These are phyloP conservation scores for Fusarium nodosum DNA, from an alignment of 2,329 filamentous ascomycete species.

Conservation along the genomic window DNA sequence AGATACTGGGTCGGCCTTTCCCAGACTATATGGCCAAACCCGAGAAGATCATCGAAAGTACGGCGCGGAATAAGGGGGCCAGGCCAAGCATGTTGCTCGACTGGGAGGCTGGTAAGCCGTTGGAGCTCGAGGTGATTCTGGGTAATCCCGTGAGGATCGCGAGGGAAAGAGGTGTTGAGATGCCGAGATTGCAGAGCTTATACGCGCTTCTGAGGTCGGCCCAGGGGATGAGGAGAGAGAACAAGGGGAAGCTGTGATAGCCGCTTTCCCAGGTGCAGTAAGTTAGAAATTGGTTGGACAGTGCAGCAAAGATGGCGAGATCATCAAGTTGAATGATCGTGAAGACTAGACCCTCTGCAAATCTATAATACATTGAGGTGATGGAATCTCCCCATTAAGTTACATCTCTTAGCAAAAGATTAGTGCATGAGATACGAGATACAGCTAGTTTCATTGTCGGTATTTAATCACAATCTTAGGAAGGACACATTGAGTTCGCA, in stretches of 20 bases:
- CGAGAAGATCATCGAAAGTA: constrained; percentile 73
- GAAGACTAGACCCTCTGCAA: background rate
- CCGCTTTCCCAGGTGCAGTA: background rate
- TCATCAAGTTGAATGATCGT: background rate
- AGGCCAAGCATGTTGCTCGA: constrained; percentile 78
- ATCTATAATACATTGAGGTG: background rate
- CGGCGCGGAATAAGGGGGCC: constrained; percentile 73
- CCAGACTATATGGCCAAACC: constrained; percentile 70
- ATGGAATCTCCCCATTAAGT: background rate
- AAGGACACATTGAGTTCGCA: background rate
- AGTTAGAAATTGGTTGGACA: background rate
- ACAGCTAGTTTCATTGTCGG: background rate
- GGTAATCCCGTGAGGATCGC: constrained; percentile 78
- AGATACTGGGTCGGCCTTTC: constrained; percentile 72
- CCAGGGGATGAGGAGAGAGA: constrained; percentile 65
- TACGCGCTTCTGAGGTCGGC: constrained; percentile 75
- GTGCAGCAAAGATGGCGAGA: background rate
- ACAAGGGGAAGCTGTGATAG: constrained; percentile 45
- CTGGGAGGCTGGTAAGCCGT: constrained; percentile 74
- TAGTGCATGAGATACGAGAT: background rate
- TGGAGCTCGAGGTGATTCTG: constrained; percentile 80
- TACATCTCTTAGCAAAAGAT: background rate
- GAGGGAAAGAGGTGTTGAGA: constrained; percentile 70
- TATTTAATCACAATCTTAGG: background rate
- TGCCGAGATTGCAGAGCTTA: constrained; percentile 75